Evolutionary conservation across 371 early-diverging fungal species (phyloP), one percentile per base, ranked within the genome.

Genomic region (Capniomyces stellatus): DNA sequence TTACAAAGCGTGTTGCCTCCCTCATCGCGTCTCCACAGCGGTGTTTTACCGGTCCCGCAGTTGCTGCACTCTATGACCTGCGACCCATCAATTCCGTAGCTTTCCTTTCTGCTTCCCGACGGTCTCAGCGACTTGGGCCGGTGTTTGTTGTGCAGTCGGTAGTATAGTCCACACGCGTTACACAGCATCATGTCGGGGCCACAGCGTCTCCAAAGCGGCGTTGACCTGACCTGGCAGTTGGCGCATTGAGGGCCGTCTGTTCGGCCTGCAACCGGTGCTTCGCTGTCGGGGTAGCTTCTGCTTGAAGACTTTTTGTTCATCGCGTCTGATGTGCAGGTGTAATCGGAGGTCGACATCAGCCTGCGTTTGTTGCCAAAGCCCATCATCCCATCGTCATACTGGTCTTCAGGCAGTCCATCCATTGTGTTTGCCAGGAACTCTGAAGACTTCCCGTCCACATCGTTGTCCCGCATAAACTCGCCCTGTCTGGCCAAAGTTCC

Each of bases 121-220:
- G 68, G 10, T 30, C 64, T 62, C 43, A 68, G 54, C 18, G 65
- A 54, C 58, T 68, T 74, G 31, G 83, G 82, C 6, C 84, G 74
- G 41, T 78, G 75, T 40, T 69, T 66, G 54, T 78, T 73, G 46
- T 67, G 96, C 22, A 91, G 71, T 63, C 86, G 86, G 54, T 78
- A 81, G 64, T 94, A 97, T 29, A 98, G 69, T 0, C 95, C 96
- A 59, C 97, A 97, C 18, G 97, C 94, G 68, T 96, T 97, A 72
- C 98, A 97, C 18, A 95, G 70, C 1, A 81, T 61, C 51, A 88
- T 78, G 46, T 87, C 89, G 50, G 85, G 71, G 25, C 76, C 76
- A 22, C 85, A 84, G 46, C 94, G 70, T 30, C 99, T 74, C 99
- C 99, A 98, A 15, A 95, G 76, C 0, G 98, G 94, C 2, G 98